Evolutionary conservation across 441 rosid genomes (phyloP).

Genomic region (Croton laevigatus): DNA sequence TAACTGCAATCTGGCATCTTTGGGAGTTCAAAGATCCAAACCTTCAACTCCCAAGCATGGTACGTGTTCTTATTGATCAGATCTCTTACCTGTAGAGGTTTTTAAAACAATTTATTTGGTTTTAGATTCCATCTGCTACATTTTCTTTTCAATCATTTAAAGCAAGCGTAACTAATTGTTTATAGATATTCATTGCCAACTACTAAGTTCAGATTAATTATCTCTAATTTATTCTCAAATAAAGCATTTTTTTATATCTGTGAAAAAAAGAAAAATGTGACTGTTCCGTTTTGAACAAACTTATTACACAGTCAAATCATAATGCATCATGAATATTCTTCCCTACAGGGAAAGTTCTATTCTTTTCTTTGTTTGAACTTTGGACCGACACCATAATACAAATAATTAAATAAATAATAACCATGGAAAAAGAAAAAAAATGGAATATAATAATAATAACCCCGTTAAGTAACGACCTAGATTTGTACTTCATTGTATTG

Average conservation of each 20-base stretch:
- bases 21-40: constrained; percentile 92
- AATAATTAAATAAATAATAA: too few relatives aligned
- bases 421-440: background rate
- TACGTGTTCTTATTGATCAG: constrained; percentile 11
- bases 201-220: background rate
- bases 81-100: too few relatives aligned
- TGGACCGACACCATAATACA: too few relatives aligned
- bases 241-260: background rate
- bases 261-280: constrained; percentile 10
- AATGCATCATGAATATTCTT: constrained; percentile 39
- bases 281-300: constrained; percentile 13
- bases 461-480: background rate
- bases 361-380: constrained; percentile 5
- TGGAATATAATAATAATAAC: too few relatives aligned
- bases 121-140: background rate
- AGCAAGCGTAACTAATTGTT: background rate
- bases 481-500: background rate
- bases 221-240: background rate
- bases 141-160: background rate
- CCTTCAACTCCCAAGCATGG: constrained; percentile 90
- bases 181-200: background rate
- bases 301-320: constrained; percentile 17
- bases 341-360: constrained; percentile 24
- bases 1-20: constrained; percentile 89
- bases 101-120: background rate